Evolutionary conservation across 192 early-diverging fungal genomes (phyloP).

Genomic region (Rhizoclosmatium sp.): DNA sequence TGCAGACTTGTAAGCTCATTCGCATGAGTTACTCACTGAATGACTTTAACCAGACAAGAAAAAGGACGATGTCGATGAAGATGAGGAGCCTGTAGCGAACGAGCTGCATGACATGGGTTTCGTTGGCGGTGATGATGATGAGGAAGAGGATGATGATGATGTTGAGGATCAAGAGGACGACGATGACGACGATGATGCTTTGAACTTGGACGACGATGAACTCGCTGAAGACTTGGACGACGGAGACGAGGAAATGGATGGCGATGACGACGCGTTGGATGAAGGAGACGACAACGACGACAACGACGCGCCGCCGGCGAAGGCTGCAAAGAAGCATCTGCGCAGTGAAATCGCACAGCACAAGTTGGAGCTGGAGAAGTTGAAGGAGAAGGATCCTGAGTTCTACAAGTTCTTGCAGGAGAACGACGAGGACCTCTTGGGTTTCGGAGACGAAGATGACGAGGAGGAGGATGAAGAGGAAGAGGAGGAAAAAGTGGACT

Average conservation of each 20-base stretch:
- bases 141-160: slow-evolving; percentile 35
- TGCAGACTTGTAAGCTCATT: slow-evolving; percentile 40
- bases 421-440: slow-evolving; percentile 83
- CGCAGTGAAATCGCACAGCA: slow-evolving; percentile 69
- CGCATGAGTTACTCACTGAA: slow-evolving; percentile 35
- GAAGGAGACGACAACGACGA: slow-evolving; percentile 53
- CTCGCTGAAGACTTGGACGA: slow-evolving; percentile 41
- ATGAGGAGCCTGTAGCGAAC: slow-evolving; percentile 33
- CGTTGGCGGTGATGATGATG: slow-evolving; percentile 45
- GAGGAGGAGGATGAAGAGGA: slow-evolving; percentile 44
- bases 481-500: slow-evolving; percentile 47
- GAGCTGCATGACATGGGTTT: slow-evolving; percentile 39
- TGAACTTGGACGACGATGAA: slow-evolving; percentile 54
- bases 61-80: slow-evolving; percentile 23
- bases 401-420: slow-evolving; percentile 93
- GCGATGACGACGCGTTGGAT: slow-evolving; percentile 59
- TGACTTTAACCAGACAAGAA: slow-evolving; percentile 30
- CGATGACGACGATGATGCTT: slow-evolving; percentile 59
- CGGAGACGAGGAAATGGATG: slow-evolving; percentile 42
- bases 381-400: slow-evolving; percentile 87
- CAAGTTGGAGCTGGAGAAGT: slow-evolving; percentile 82
- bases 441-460: slow-evolving; percentile 63
- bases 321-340: slow-evolving; percentile 56
- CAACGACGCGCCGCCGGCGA: slow-evolving; percentile 41
- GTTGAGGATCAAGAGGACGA: slow-evolving; percentile 51